Evolutionary conservation across 257 asterid species (phyloP), one percentile per base, ranked within the genome.

Genomic region (Ilex asprella): DNA sequence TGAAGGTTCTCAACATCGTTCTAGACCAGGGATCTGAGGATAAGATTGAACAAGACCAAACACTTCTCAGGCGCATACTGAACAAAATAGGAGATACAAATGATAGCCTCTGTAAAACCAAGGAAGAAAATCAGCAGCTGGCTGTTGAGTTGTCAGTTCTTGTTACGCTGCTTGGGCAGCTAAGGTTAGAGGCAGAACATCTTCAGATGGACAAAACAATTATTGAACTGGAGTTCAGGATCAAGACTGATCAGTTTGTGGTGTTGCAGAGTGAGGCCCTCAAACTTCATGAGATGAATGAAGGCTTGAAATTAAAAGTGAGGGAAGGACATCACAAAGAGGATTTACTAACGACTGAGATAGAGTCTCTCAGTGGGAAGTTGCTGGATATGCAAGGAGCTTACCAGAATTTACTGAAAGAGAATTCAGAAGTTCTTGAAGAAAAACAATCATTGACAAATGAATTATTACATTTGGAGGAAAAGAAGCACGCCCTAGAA

Each of bases 71-170:
- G 67, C 79, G 62, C 72, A 60, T 82, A 64, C 70, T 74, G 30
- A 59, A 55, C 60, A 79, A 76, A 74, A 66, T 91, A 67, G 84
- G 81, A 56, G 76, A 56, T 55, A 56, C 75, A 77, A 81, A 80
- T 69, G 56, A 54, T 29, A 67, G 81, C 47, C 76, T 82, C 61
- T 55, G 31, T 62, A 68, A 76, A 67, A 70, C 78, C 10, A 90
- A 84, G 67, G 87, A 84, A 65, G 93, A 82, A 79, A 86, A 81
- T 70, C 79, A 79, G 68, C 79, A 51, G 63, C 67, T 44, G 60
- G 57, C 67, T 58, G 73, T 89, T 75, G 88, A 82, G 73, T 61
- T 69, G 63, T 82, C 82, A 16, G 84, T 85, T 67, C 84, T 90
- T 65, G 64, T 80, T 58, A 63, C 87, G 67, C 79, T 82, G 82